Evolutionary conservation across 257 asterid species (phyloP).

Genomic region (Rehmannia glutinosa): DNA sequence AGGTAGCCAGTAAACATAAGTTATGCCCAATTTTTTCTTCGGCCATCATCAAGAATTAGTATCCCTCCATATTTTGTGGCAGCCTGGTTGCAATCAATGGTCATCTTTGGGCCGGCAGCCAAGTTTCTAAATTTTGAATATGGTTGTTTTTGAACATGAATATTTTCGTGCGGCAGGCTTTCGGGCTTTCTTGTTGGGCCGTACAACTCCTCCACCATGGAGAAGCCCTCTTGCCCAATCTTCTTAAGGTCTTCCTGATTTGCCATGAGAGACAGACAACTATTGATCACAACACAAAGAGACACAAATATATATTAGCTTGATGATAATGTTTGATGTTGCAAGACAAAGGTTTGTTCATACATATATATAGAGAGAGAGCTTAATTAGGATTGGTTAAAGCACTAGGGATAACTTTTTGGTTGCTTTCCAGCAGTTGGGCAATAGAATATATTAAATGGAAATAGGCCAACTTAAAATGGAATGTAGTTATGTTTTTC

Average conservation of each 20-base stretch:
- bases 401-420: too few species aligned
- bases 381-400: too few species aligned
- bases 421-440: too few species aligned
- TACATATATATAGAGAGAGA: constrained; percentile 12
- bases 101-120: neutral
- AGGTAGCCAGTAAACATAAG: too few species aligned
- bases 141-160: neutral
- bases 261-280: constrained; percentile 17
- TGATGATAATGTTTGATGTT: neutral
- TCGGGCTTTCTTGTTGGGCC: neutral
- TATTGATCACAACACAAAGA: neutral
- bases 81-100: constrained; percentile 41
- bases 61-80: constrained; percentile 40
- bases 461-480: too few species aligned
- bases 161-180: neutral
- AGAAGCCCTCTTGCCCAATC: constrained; percentile 26
- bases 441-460: neutral
- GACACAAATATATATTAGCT: neutral
- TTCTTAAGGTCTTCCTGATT: constrained; percentile 5
- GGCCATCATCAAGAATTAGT: constrained; percentile 14
- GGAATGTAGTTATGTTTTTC: too few species aligned
- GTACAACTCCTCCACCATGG: constrained; percentile 3
- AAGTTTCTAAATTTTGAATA: neutral
- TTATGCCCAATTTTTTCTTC: constrained; percentile 20
- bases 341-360: neutral